Percentiles rank a stretch among this genome's conserved stretches.
Evolutionary conservation across 2,329 filamentous ascomycete genomes (phyloP).

Genomic region (Monilinia aucupariae): DNA sequence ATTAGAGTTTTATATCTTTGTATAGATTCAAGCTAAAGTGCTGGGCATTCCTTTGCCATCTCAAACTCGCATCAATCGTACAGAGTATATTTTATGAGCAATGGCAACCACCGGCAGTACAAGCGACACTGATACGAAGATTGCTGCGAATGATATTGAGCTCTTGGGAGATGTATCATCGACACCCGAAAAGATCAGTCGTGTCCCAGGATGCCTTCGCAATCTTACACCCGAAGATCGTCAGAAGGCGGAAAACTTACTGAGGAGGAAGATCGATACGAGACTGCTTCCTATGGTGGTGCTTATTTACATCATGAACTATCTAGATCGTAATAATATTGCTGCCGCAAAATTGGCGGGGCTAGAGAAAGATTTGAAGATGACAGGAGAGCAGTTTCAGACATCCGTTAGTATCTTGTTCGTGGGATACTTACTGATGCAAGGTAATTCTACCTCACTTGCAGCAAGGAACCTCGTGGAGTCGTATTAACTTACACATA

Average conservation of each 20-base stretch:
- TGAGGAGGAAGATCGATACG: constrained; percentile 60
- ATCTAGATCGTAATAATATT: constrained; percentile 55
- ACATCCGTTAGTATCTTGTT: constrained; percentile 40
- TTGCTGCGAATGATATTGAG: constrained; percentile 10
- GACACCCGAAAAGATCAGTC: background rate
- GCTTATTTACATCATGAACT: constrained; percentile 67
- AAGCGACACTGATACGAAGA: constrained; percentile 7
- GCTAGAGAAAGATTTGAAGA: constrained; percentile 40
- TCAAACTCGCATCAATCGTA: background rate
- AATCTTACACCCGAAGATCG: constrained; percentile 48
- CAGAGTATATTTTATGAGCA: background rate
- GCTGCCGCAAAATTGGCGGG: constrained; percentile 50
- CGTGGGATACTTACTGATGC: constrained; percentile 39
- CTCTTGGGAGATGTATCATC: constrained; percentile 14
- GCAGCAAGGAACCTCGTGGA: background rate
- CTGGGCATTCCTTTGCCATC: background rate
- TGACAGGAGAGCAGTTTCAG: constrained; percentile 41
- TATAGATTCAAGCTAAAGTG: background rate
- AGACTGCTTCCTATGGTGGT: constrained; percentile 62
- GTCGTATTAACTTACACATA: background rate
- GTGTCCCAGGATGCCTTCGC: constrained; percentile 35
- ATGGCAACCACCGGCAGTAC: background rate
- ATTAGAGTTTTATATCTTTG: background rate
- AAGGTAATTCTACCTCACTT: constrained; percentile 23
- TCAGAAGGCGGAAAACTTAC: constrained; percentile 46